Evolutionary conservation across 2,329 filamentous ascomycete genomes (phyloP), one percentile per base, ranked within the genome.

Genomic region (Diaporthe caulivora): DNA sequence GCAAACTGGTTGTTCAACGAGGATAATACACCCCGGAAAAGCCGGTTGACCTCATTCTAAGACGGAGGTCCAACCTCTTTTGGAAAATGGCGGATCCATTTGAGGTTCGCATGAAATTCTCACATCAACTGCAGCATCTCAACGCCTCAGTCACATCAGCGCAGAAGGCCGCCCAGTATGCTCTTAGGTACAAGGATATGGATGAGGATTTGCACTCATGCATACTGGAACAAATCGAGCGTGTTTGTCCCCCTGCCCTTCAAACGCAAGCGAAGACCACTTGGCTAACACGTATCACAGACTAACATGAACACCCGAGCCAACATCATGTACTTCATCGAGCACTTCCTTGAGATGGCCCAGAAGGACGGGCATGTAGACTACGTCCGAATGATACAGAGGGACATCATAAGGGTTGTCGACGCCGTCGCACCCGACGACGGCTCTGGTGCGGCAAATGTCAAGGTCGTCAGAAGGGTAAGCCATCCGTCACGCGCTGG

Each of bases 311-410:
- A 99, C 84, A 97, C 93, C 68, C 90, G 96, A 75, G 97, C 97
- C 74, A 99, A 99, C 82, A 98, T 99, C 82, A 97, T 99, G 93
- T 99, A 97, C 84, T 99, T 99, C 83, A 93, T 99, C 80, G 96
- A 98, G 80, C 93, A 96, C 78, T 94, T 99, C 77, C 94, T 97
- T 81, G 96, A 98, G 81, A 88, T 95, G 84, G 94, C 95, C 29
- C 89, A 91, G 76, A 93, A 92, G 77, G 94, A 95, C 77, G 90
- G 91, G 76, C 92, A 97, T 78, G 85, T 89, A 70, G 92, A 94
- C 76, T 99, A 98, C 80, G 92, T 98, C 37, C 91, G 93, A 68
- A 98, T 98, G 95, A 94, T 99, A 84, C 94, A 98, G 83, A 89
- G 95, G 60, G 97, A 99, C 81, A 97, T 99, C 53, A 88, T 97